Conservation (phyloP, 2,329 filamentous ascomycete genomes). For the Teratosphaeria pseudoeucalypti region DNA sequence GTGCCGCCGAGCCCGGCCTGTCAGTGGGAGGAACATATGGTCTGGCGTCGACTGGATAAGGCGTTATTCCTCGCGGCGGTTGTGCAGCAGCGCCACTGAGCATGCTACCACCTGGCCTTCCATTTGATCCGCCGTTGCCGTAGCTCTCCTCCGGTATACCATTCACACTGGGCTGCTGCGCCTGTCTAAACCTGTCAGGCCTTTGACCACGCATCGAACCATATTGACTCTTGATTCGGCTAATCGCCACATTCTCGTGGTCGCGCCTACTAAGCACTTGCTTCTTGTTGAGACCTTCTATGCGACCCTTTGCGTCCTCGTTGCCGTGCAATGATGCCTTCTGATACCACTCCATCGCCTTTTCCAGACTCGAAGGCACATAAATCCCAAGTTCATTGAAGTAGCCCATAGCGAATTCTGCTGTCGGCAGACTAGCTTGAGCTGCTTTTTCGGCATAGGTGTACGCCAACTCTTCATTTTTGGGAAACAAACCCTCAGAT, state of each 20-base stretch:
- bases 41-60: slow-evolving; percentile 22
- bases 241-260: slow-evolving; percentile 84
- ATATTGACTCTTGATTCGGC: slow-evolving; percentile 59
- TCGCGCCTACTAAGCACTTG: slow-evolving; percentile 72
- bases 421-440: slow-evolving; percentile 68
- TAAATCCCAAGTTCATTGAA: slow-evolving; percentile 96
- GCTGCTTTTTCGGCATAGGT: slow-evolving; percentile 84
- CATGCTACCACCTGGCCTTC: background rate
- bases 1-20: slow-evolving; percentile 46
- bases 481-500: slow-evolving; percentile 81
- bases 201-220: slow-evolving; percentile 41
- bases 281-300: slow-evolving; percentile 75
- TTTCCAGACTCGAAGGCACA: slow-evolving; percentile 68
- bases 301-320: slow-evolving; percentile 69
- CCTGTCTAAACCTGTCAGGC: slow-evolving; percentile 33
- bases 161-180: slow-evolving; percentile 18
- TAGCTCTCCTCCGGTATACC: slow-evolving; percentile 2
- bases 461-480: slow-evolving; percentile 91
- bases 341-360: slow-evolving; percentile 82
- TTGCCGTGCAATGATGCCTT: slow-evolving; percentile 85
- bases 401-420: slow-evolving; percentile 94
- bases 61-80: slow-evolving; percentile 16
- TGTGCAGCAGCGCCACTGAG: background rate
- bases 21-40: slow-evolving; percentile 24
- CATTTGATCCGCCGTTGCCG: background rate